Evolutionary conservation across 495 filamentous ascomycete species (phyloP), one percentile per base, ranked within the genome.

Genomic region (Neurospora sp.): DNA sequence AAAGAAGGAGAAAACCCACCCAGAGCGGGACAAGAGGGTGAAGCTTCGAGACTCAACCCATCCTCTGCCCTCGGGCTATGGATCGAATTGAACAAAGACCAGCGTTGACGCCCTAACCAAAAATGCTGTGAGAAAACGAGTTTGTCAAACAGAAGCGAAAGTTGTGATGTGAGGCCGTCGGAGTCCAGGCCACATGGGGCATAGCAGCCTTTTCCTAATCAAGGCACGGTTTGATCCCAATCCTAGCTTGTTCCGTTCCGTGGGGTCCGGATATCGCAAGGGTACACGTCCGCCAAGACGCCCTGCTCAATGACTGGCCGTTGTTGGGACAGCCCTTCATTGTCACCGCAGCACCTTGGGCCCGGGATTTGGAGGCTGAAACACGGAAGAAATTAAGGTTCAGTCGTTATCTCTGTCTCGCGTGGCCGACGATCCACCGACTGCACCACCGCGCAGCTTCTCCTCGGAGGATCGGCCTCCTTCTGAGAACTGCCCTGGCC

Each of bases 361-460:
- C 12, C 37, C 62, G 12, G 69, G 42, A 75, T 70, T 71, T 72
- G 73, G 76, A 78, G 79, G 79, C 79, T 82, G 80, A 82, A 82
- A 82, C 80, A 79, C 75, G 38, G 77, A 9, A 80, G 76, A 81
- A 79, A 82, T 81, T 82, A 81, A 80, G 76, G 80, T 80, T 80
- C 80, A 80, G 74, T 79, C 77, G 74, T 78, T 79, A 74, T 79
- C 79, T 73, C 77, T 75, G 75, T 72, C 74, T 74, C 78, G 79
- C 79, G 80, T 81, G 80, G 77, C 78, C 76, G 78, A 31, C 69
- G 80, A 82, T 81, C 80, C 78, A 74, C 72, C 71, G 31, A 44
- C 74, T 76, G 74, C 77, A 74, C 78, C 78, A 76, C 79, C 74
- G 40, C 75, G 78, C 74, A 74, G 70, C 73, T 76, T 77, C 75